Conservation (phyloP, 306 rosid species). For the Prunus dulcis region DNA sequence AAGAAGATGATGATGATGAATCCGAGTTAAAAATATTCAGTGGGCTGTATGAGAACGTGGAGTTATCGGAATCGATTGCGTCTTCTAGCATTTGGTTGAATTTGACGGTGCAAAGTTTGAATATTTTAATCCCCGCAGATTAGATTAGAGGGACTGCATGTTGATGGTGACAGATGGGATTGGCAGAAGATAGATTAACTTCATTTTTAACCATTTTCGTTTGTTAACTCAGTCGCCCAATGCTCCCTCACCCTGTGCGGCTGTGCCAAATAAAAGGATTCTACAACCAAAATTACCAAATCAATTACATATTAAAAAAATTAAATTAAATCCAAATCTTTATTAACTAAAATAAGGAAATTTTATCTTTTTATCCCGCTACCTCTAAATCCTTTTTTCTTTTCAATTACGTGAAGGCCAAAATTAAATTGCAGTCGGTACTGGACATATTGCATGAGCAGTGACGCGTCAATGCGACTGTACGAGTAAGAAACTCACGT, state of each 20-base stretch:
- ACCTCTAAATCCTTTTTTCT: too few species aligned
- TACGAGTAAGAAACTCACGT: not conserved
- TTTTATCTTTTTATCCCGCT: too few species aligned
- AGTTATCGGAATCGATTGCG: constrained; percentile 32
- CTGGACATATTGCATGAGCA: not conserved
- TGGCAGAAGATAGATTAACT: not conserved
- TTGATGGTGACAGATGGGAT: not conserved
- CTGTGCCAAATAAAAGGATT: too few species aligned
- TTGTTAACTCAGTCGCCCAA: too few species aligned
- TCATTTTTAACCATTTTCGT: too few species aligned
- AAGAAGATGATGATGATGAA: constrained; percentile 25
- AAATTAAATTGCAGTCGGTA: not conserved
- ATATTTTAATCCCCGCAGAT: not conserved
- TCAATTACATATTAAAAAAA: too few species aligned
- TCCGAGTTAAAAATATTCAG: constrained; percentile 36
- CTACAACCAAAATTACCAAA: too few species aligned
- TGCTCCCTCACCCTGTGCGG: too few species aligned
- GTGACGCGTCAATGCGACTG: not conserved
- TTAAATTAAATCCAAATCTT: too few species aligned
- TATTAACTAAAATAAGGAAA: too few species aligned
- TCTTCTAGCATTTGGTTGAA: constrained; percentile 19
- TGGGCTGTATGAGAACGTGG: constrained; percentile 30
- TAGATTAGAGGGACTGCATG: not conserved
- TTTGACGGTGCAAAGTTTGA: constrained; percentile 13
- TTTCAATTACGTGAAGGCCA: too few species aligned